These are phyloP conservation scores for Globisporangium echinulatum DNA, from an alignment of 352 stramenopile species.

Conservation along the genomic window DNA sequence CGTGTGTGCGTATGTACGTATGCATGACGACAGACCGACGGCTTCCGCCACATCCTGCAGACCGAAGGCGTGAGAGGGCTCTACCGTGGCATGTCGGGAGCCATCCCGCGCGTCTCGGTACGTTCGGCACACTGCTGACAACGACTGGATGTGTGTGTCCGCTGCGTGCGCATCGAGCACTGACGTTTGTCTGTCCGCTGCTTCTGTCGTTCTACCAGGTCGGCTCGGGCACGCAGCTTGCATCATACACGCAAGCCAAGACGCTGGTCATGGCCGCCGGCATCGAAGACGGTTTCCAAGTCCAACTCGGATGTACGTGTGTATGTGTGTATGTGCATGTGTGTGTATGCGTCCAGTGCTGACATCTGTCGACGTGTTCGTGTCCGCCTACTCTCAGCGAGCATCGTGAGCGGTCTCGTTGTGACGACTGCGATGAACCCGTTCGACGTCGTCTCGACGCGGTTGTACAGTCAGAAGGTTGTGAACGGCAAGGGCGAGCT, in stretches of 20 bases:
- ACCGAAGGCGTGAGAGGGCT: constrained; percentile 63
- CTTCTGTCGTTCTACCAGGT: constrained; percentile 32
- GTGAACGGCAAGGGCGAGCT: constrained; percentile 81
- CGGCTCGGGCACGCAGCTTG: constrained; percentile 75
- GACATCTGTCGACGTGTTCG: background rate
- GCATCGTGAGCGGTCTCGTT: constrained; percentile 68
- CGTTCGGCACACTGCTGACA: constrained; percentile 3
- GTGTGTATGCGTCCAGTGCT: background rate
- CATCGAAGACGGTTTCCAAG: constrained; percentile 61
- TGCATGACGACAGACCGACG: constrained; percentile 43
- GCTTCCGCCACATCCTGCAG: constrained; percentile 68
- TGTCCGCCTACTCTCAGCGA: constrained; percentile 32
- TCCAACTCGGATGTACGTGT: constrained; percentile 74
- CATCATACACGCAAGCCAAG: constrained; percentile 82
- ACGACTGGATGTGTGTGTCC: too few species aligned
- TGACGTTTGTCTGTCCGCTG: background rate
- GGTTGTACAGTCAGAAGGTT: constrained; percentile 84
- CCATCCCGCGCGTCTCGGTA: constrained; percentile 75
- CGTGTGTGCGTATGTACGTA: background rate
- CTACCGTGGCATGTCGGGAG: constrained; percentile 67
- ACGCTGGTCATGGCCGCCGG: constrained; percentile 69
- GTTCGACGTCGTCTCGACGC: constrained; percentile 84
- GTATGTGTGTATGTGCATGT: constrained; percentile 3
- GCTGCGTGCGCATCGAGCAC: background rate
- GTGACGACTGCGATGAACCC: constrained; percentile 86